phyloP scores from a whole-genome alignment of 1,284 basidiomycete genomes.

The Amylostereum areolatum region DNA sequence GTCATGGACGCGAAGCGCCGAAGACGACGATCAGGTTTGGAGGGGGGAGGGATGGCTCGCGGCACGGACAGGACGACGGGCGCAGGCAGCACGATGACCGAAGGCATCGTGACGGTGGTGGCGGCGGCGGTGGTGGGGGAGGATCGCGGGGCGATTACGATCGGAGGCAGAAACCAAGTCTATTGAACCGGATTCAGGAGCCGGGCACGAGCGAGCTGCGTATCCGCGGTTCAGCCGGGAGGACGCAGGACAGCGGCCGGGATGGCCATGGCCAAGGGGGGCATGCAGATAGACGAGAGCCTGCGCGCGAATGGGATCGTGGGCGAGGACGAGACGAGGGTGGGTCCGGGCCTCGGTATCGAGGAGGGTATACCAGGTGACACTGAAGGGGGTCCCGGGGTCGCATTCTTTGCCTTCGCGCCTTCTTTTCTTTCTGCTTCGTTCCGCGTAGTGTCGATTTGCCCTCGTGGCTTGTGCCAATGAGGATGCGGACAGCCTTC shows the following conservation, averaged over 20 bases:
- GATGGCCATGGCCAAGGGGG: not conserved
- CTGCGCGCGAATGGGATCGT: not conserved
- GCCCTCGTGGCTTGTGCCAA: too few relatives aligned
- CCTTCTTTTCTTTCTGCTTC: too few relatives aligned
- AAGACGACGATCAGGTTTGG: not conserved
- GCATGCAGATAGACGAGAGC: constrained; percentile 1
- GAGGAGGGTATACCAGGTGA: not conserved
- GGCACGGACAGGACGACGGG: constrained; percentile 8
- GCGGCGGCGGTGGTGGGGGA: constrained; percentile 5
- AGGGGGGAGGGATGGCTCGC: not conserved
- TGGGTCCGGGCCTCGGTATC: constrained; percentile 20
- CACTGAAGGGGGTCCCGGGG: too few relatives aligned
- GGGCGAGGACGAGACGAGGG: constrained; percentile 2
- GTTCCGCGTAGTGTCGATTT: too few relatives aligned
- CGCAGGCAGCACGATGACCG: constrained; percentile 6
- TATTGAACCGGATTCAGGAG: constrained; percentile 21
- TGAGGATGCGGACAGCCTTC: too few relatives aligned
- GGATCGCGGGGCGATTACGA: constrained; percentile 6
- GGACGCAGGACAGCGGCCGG: not conserved
- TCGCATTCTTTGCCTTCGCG: too few relatives aligned
- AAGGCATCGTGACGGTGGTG: constrained; percentile 4
- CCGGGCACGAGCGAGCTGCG: constrained; percentile 1
- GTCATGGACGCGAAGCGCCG: not conserved
- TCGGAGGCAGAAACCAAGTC: constrained; percentile 6
- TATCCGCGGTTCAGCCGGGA: constrained; percentile 3